Base-by-base conservation (phyloP, 2,329 filamentous ascomycete species). In the Cercospora sp. region DNA sequence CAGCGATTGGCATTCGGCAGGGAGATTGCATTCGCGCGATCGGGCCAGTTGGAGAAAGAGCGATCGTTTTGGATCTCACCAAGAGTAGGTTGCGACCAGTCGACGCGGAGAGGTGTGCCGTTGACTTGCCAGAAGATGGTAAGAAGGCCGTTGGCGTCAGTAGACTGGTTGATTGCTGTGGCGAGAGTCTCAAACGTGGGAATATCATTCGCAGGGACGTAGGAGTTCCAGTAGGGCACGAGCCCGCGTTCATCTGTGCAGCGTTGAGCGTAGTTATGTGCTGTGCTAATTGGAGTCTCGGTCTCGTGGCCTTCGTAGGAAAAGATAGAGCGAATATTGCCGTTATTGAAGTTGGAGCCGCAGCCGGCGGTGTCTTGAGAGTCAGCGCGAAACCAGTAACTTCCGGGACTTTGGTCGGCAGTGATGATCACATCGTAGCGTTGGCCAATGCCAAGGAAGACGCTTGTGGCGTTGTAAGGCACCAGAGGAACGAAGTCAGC, bases 21-120 rank as follows among this genome's bases (percentile, higher is more conserved):
- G 13, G 70, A 58, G 62, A 84, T 81, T 48, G 83, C 70, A 69
- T 82, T 82, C 66, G 79, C 77, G 7, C 71, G 72, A 1, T 60
- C 64, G 0, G 80, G 77, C 70, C 71, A 73, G 36, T 33, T 36
- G 55, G 80, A 81, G 72, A 72, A 78, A 18, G 77, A 80, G 70
- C 81, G 80, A 51, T 76, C 74, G 23, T 78, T 74, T 4, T 81
- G 75, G 7, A 83, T 77, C 16, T 82, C 82, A 65, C 81, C 74
- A 7, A 85, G 72, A 0, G 81, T 83, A 0, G 84, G 84, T 10
- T 79, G 74, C 20, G 78, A 72, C 82, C 82, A 84, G 60, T 79
- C 72, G 28, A 81, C 78, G 48, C 78, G 75, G 66, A 84, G 80
- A 30, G 80, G 78, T 2, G 79, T 80, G 60, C 81, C 76, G 72